Conservation (phyloP, 2,329 filamentous ascomycete genomes). For the Trichophyton equinum region DNA sequence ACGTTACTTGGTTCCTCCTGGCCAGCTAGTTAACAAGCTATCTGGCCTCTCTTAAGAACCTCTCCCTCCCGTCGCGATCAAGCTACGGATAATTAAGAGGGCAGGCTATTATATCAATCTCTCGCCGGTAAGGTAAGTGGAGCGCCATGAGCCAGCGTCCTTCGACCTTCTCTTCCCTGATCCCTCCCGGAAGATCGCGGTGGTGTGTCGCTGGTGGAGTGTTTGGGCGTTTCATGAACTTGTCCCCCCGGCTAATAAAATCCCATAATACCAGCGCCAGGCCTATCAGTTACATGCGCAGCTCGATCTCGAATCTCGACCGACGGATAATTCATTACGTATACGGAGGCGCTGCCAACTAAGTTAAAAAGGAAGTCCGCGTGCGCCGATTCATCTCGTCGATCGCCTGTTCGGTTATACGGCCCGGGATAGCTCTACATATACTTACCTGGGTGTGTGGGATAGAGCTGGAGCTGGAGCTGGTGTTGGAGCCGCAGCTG, state of each 20-base stretch:
- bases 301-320: neutral
- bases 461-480: neutral
- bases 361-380: neutral
- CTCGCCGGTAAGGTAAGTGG: neutral
- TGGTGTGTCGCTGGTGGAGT: neutral
- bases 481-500: too few relatives aligned
- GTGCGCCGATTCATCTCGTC: neutral
- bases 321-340: neutral
- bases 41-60: neutral
- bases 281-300: neutral
- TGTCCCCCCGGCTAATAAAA: neutral
- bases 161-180: neutral
- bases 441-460: neutral
- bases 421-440: neutral
- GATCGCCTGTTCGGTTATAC: neutral
- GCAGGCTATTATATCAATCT: neutral
- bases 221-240: neutral
- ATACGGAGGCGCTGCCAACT: neutral
- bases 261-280: neutral
- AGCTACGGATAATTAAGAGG: neutral
- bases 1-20: neutral
- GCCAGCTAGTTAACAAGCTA: neutral
- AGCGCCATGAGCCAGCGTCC: neutral
- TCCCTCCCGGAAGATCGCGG: neutral
- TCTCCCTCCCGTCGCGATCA: neutral